Percentiles rank a stretch among this genome's conserved stretches.
phyloP scores from a whole-genome alignment of 768 basidiomycete species.

The Dendrothele bispora region DNA sequence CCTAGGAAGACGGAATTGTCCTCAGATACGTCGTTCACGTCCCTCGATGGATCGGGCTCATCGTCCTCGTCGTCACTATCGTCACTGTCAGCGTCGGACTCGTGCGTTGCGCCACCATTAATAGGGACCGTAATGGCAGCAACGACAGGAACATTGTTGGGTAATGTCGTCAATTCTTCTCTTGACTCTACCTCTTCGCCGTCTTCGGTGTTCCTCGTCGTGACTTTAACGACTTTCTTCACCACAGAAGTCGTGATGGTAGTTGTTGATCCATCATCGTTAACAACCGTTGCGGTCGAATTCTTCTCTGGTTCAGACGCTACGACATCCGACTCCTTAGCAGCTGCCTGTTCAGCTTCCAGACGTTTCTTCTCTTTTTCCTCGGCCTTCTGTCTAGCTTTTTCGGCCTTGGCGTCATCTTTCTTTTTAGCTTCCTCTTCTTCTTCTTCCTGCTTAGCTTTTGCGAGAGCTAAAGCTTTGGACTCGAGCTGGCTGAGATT shows the following conservation, averaged over 20 bases:
- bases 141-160: neutral
- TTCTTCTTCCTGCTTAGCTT: conserved; percentile 11
- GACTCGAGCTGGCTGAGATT: conserved; percentile 16
- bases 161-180: neutral
- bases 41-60: conserved; percentile 1
- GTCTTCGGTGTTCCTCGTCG: neutral
- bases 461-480: conserved; percentile 11
- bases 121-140: neutral
- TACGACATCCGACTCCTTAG: neutral
- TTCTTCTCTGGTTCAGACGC: too few species aligned
- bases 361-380: neutral
- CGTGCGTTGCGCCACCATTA: neutral
- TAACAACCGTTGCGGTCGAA: neutral
- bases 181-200: neutral
- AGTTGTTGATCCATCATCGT: neutral
- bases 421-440: conserved; percentile 2
- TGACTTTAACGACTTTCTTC: neutral
- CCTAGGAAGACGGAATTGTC: conserved; percentile 8
- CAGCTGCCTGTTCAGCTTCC: neutral
- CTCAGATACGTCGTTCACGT: conserved; percentile 2
- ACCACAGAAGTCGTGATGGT: neutral
- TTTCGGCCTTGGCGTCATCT: neutral
- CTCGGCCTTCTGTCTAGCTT: conserved; percentile 8
- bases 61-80: neutral
- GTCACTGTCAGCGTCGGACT: neutral